Evolutionary conservation across 2,329 filamentous ascomycete species (phyloP), one percentile per base, ranked within the genome.

Genomic region (Falciphora oryzae): DNA sequence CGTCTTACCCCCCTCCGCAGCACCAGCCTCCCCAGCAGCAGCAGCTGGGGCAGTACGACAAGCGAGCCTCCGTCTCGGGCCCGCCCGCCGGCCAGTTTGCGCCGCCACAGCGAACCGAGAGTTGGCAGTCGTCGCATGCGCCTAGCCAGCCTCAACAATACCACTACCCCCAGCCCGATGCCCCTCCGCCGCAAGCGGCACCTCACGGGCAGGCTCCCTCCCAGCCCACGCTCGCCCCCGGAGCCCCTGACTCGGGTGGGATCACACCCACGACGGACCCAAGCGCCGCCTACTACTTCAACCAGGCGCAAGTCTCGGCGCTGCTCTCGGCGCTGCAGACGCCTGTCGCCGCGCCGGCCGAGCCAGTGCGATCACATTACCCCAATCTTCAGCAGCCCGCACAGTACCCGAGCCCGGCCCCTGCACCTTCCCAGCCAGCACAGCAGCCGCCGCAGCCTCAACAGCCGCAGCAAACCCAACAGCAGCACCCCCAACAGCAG

Each of bases 201-300:
- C 69, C 66, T n/a, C 22, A 29, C 10, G n/a, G 32, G 14, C 62
- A 57, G 63, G 29, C 27, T 72, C 74, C 50, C 67, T 68, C 67
- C 58, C 77, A 74, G 63, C 75, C 70, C n/a, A 73, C 70, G 62
- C 66, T 70, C 4, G 71, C 73, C 7, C 62, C 62, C 29, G 28
- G 25, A 14, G 70, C 73, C 11, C 72, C 72, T 4, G 78, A 79
- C 31, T 68, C 73, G 1, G 67, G 71, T 8, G 72, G 72, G 13
- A 70, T 71, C 18, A 74, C 77, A 4, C 73, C 76, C 11, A 72
- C 74, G 25, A 71, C 79, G 22, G 86, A 89, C 65, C 79, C 84
- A 1, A 84, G 79, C 65, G 78, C 82, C 14, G 80, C 81, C 13
- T 88, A 85, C 70, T 90, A 89, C 73, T 86, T 85, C 70, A 81